Evolutionary conservation across 169 alveolate species (phyloP).

Genomic region (Toxoplasma gondii): DNA sequence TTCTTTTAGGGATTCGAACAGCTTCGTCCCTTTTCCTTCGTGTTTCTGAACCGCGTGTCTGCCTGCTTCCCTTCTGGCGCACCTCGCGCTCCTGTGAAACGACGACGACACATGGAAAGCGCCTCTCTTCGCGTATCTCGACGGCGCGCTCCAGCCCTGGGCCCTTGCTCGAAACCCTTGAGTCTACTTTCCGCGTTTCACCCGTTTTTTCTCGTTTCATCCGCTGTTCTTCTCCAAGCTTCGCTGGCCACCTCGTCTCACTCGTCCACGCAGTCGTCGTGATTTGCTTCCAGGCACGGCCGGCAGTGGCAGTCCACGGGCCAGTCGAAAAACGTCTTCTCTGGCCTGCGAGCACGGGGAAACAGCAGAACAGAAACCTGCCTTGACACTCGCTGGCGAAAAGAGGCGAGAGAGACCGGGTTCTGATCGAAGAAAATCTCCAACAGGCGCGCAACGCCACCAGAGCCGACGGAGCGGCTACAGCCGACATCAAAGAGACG

Average conservation of each 20-base stretch:
- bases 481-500: background rate
- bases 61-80: too few species aligned
- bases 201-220: background rate
- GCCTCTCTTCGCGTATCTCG: too few species aligned
- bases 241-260: background rate
- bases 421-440: too few species aligned
- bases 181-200: background rate
- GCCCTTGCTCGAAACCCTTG: too few species aligned
- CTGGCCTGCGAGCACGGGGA: background rate
- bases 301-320: background rate
- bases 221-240: background rate
- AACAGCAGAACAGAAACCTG: background rate
- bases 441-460: too few species aligned
- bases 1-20: too few species aligned
- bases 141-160: too few species aligned
- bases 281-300: background rate
- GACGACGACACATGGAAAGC: too few species aligned
- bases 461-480: background rate
- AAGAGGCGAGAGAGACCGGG: background rate
- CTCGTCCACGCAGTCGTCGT: slow-evolving; percentile 21
- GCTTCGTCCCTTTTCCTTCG: too few species aligned
- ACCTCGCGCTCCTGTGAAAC: too few species aligned
- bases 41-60: too few species aligned
- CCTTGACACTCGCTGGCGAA: background rate
- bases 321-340: slow-evolving; percentile 21